Evolutionary conservation across 148 eudicot genomes (phyloP), one percentile per base, ranked within the genome.

Genomic region (Cornus suecica): DNA sequence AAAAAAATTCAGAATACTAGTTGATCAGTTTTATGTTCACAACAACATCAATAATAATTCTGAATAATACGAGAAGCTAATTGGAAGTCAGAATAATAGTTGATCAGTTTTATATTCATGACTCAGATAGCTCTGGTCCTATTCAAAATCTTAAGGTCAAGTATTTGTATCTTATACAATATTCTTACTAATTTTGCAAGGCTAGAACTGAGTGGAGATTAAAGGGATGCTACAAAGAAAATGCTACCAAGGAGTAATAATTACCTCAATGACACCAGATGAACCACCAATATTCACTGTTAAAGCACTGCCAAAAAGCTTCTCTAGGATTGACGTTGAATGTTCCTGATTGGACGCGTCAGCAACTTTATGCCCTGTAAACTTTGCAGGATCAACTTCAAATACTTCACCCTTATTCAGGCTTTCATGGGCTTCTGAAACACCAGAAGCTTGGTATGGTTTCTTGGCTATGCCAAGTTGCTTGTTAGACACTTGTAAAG

Each of bases 261-360:
- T 75, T 87, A 92, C 99, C 99, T 91, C 83, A 69, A 73, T 62
- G 22, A 74, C 70, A 42, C 71, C 78, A 2, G 85, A 62, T 26
- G 88, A 73, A 51, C 71, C 80, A 42, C 65, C 73, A 69, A 52
- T 70, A 76, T 83, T 78, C 10, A 72, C 71, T 24, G 90, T 80
- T 71, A 76, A 56, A 66, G 86, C 74, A 83, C 86, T 84, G 77
- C 93, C 83, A 80, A 96, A 90, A n/a, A 93, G 78, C 81, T 91
- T 91, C 45, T 91, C 97, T 62, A 96, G 79, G 70, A 93, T 81
- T 65, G 93, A 86, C 14, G 88, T 78, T 60, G 93, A 83, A 34
- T 81, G 74, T 80, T 77, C 86, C 70, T 75, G 68, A 51, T 66
- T 69, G 52, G 89, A 79, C 41, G 83, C 83, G 28, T 79, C 84